Evolutionary conservation across 1,284 basidiomycete species (phyloP).

Genomic region (Volvariella volvacea): DNA sequence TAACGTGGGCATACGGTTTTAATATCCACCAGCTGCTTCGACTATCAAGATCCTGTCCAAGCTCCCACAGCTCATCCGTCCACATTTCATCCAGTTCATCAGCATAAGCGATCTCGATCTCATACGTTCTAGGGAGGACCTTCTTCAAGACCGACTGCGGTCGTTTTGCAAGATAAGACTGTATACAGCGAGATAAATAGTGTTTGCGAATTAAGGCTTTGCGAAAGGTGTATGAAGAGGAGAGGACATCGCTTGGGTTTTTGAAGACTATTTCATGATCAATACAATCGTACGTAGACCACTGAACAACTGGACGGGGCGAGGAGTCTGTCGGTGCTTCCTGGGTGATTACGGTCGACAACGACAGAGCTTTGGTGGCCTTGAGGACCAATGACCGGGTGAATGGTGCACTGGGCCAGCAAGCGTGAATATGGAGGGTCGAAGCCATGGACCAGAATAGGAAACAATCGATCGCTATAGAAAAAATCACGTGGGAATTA

Average conservation of each 20-base stretch:
- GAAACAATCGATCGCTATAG: neutral
- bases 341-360: constrained; percentile 21
- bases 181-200: constrained; percentile 77
- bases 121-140: constrained; percentile 77
- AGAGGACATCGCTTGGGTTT: constrained; percentile 44
- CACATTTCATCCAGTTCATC: constrained; percentile 96
- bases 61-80: constrained; percentile 90
- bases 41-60: constrained; percentile 57
- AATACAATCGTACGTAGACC: constrained; percentile 80
- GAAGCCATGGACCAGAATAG: neutral
- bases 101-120: constrained; percentile 84
- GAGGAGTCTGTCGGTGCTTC: constrained; percentile 11
- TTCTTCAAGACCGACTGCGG: constrained; percentile 45
- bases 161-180: constrained; percentile 71
- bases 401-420: constrained; percentile 76
- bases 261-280: constrained; percentile 67
- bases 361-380: constrained; percentile 41
- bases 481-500: neutral
- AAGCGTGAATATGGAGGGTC: constrained; percentile 34
- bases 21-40: constrained; percentile 80
- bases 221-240: constrained; percentile 86
- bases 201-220: constrained; percentile 96
- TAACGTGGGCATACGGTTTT: constrained; percentile 58
- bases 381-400: constrained; percentile 63
- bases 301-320: constrained; percentile 48